Evolutionary conservation across 208 protist genomes (phyloP), one percentile per base, ranked within the genome.

Genomic region (Leishmania aethiopica): DNA sequence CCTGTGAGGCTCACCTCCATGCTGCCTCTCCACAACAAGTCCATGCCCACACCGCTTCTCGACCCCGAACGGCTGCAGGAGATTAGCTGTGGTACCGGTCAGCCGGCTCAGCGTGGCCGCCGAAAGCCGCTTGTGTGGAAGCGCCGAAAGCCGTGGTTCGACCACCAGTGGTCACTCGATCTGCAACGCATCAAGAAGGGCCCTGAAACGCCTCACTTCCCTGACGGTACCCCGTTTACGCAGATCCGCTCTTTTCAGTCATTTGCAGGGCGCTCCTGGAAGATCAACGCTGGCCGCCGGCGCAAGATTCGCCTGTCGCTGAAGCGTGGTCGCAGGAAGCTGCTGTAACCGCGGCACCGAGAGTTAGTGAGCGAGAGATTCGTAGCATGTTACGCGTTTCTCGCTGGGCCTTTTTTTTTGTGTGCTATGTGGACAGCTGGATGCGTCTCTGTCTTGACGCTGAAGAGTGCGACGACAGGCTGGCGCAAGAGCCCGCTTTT

Each of bases 71-170:
- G 80, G 64, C 74, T 92, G 69, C 84, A 92, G 62, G 79, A 86
- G 37, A 49, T 95, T 4, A 78, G 82, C 55, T 97, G 92, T 71
- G 94, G 93, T 69, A 96, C 94, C 53, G 94, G 94, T 6, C 90
- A 96, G 80, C 94, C 94, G 2, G 93, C 92, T 1, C 94, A 97
- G 84, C 90, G 94, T 49, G 94, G 94, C 1, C 89, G 86, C 66
- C 82, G 94, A 72, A 95, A 95, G 84, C 91, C 92, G 42, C 85
- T 96, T 15, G 93, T 96, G 64, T 97, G 94, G 94, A 96, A 94
- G 90, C 91, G 93, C n/a, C 92, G 94, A n/a, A 90, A 96, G 86
- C 94, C 94, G 70, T 97, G 93, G 93, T 97, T 97, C 81, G 89
- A 96, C 79, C 91, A 90, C 51, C 94, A 97, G 83, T 96, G 94